Evolutionary conservation across 169 alveolate genomes (phyloP), one percentile per base, ranked within the genome.

Genomic region (Plasmodium cynomolgi): DNA sequence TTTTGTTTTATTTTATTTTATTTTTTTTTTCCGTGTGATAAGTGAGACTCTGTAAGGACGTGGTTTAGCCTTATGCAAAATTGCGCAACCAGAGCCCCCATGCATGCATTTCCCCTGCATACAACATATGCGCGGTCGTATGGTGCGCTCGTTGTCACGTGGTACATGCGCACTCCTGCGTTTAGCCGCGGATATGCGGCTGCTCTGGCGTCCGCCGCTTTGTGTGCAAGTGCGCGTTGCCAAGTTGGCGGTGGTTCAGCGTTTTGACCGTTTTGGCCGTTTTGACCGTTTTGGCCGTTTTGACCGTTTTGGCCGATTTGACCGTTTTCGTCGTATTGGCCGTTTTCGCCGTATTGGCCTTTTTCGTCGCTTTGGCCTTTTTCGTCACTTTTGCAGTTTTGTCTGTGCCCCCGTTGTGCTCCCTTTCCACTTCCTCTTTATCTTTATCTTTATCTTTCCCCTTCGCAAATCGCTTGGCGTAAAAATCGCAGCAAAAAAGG

Each of bases 171-270:
- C 15, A 50, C 62, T 13, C 62, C 62, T 50, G 1, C 15, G 7
- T 50, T 13, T 68, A 68, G 77, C 77, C 77, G 77, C 37, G 37
- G 77, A 68, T 68, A 8, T 68, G 37, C 37, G 77, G 41, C 31
- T 26, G 17, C 31, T 26, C 77, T 26, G 77, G 17, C 75, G 34
- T 62, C 9, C 33, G 75, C 3, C 33, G 75, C 75, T 58, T 58
- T 58, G 74, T 58, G 74, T 58, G 74, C 74, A 58, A 20, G 75
- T 62, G 75, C 37, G 75, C 13, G 77, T 68, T 68, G 41, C 41
- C 5, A 20, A 50, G 23, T 50, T 50, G 23, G 23, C 62, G 62
- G 26, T 50, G 62, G 23, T 50, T 50, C 62, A 50, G 15, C 62
- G 39, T 68, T 20, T 20, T 68, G 77, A 1, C 37, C 37, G 77